Evolutionary conservation across 2,329 filamentous ascomycete species (phyloP).

Genomic region (Pseudogymnoascus sp.): DNA sequence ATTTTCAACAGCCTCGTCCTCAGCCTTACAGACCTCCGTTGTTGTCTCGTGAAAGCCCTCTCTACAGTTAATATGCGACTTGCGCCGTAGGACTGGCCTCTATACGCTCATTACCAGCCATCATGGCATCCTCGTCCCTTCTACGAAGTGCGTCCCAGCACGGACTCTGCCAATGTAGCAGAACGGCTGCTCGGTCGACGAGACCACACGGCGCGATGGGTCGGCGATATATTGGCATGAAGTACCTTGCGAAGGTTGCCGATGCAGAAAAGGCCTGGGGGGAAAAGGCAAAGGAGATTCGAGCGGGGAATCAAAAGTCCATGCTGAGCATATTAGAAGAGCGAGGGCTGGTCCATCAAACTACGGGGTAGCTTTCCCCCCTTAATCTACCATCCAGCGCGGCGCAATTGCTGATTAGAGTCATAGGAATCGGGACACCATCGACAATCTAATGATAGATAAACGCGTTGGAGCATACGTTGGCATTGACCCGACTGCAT

Average conservation of each 20-base stretch:
- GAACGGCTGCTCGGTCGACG: constrained; percentile 22
- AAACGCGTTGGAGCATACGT: constrained; percentile 68
- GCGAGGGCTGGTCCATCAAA: constrained; percentile 64
- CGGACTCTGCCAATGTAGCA: constrained; percentile 24
- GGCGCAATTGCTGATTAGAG: constrained; percentile 10
- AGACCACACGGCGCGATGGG: constrained; percentile 13
- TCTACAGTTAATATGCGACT: not conserved
- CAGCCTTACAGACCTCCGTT: constrained; percentile 3
- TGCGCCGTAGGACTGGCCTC: not conserved
- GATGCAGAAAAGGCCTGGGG: constrained; percentile 38
- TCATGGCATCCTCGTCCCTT: constrained; percentile 24
- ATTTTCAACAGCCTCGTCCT: constrained; percentile 7
- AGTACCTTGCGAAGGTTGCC: constrained; percentile 30
- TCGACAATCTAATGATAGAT: constrained; percentile 55
- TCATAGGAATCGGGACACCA: constrained; percentile 34
- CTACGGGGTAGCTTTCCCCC: constrained; percentile 53
- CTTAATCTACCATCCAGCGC: constrained; percentile 1
- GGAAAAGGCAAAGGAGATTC: constrained; percentile 38
- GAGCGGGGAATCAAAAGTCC: constrained; percentile 41
- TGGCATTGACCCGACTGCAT: constrained; percentile 73
- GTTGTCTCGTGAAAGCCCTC: not conserved
- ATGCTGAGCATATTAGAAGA: constrained; percentile 61
- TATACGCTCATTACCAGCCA: constrained; percentile 12
- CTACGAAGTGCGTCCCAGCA: constrained; percentile 20
- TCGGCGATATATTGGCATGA: constrained; percentile 24